phyloP scores from a whole-genome alignment of 305 asterid species.

The Solanum hybrid region DNA sequence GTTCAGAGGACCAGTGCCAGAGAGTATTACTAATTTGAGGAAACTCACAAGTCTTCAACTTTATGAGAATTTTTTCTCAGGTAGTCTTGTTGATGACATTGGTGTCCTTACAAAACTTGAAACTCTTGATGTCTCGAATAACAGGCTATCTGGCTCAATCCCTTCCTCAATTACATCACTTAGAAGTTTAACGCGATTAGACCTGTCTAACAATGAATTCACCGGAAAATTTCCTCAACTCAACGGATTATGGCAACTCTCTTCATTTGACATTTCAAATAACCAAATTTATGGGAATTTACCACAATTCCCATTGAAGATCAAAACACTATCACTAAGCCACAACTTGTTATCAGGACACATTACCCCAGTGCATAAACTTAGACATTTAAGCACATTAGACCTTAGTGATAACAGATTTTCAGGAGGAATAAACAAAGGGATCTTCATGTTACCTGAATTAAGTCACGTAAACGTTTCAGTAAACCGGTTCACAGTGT shows the following conservation, averaged over 20 bases:
- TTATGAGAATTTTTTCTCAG: constrained; percentile 31
- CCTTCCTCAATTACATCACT: constrained; percentile 15
- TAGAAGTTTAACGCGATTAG: constrained; percentile 17
- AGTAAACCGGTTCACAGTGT: constrained; percentile 18
- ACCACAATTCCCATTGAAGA: constrained; percentile 24
- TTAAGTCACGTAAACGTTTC: constrained; percentile 19
- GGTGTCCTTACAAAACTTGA: constrained; percentile 19
- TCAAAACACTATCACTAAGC: constrained; percentile 12
- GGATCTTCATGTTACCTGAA: constrained; percentile 20
- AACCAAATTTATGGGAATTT: constrained; percentile 31
- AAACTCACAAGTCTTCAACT: constrained; percentile 25
- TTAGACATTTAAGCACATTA: constrained; percentile 12
- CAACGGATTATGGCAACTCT: constrained; percentile 31
- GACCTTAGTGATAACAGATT: constrained; percentile 36
- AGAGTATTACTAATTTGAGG: constrained; percentile 13
- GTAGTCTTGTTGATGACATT: constrained; percentile 19
- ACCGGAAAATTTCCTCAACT: constrained; percentile 35
- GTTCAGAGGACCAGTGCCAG: constrained; percentile 37
- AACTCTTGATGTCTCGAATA: constrained; percentile 22
- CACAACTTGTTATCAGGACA: constrained; percentile 33
- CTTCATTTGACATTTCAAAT: constrained; percentile 21
- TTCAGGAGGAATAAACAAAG: constrained; percentile 21
- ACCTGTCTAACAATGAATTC: constrained; percentile 23
- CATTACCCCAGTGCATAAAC: constrained; percentile 16
- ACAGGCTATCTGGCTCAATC: constrained; percentile 30